These are phyloP conservation scores for Dendrobium catenatum DNA, from an alignment of 106 monocot species.

Conservation along the genomic window DNA sequence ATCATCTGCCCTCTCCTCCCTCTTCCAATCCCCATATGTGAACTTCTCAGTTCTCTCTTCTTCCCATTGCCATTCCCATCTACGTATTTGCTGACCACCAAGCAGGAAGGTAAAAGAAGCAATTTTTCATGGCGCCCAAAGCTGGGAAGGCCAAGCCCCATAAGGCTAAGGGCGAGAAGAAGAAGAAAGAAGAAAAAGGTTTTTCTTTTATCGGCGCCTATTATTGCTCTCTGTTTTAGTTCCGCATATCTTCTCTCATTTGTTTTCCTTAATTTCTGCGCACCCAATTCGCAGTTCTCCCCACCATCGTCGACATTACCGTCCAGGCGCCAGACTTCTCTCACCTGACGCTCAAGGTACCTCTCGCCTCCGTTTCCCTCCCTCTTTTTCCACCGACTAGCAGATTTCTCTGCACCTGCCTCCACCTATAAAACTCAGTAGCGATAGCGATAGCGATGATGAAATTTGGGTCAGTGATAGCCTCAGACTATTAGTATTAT, in stretches of 20 bases:
- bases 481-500: too few relatives aligned
- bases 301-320: conserved; percentile 63
- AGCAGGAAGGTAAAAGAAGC: not conserved
- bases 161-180: conserved; percentile 88
- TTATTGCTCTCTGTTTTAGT: not conserved
- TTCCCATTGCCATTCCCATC: too few relatives aligned
- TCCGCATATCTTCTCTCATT: not conserved
- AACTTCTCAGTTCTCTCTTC: not conserved
- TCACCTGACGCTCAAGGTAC: conserved; percentile 85
- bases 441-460: too few relatives aligned
- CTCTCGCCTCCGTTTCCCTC: not conserved
- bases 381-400: too few relatives aligned
- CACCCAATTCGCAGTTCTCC: conserved; percentile 51
- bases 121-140: conserved; percentile 68
- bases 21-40: not conserved
- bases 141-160: conserved; percentile 71
- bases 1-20: not conserved
- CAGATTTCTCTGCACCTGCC: too few relatives aligned
- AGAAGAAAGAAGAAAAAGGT: conserved; percentile 99
- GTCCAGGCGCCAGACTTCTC: conserved; percentile 85
- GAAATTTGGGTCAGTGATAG: too few relatives aligned
- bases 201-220: not conserved
- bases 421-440: too few relatives aligned
- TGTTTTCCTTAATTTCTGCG: not conserved
- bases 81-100: not conserved